These are phyloP conservation scores for Vaccinium corymbosum DNA, from an alignment of 148 eudicot genomes.

Conservation along the genomic window DNA sequence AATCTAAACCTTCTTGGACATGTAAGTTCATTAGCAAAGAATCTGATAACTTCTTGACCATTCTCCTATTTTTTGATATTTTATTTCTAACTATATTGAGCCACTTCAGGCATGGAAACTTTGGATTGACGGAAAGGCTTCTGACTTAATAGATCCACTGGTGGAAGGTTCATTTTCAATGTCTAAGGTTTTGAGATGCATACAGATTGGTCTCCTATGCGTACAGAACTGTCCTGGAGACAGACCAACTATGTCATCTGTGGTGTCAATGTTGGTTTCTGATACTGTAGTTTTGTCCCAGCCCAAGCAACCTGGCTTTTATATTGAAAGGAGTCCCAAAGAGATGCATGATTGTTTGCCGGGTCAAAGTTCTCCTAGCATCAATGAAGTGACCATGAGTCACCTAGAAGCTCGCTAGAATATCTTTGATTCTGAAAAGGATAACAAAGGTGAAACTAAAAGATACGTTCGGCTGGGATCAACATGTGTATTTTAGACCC, in stretches of 20 bases:
- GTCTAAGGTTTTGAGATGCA: neutral
- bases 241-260: neutral
- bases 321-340: neutral
- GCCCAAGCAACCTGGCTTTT: constrained; percentile 5
- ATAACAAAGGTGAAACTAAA: too few species aligned
- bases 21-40: constrained; percentile 18
- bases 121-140: constrained; percentile 19
- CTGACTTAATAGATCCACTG: neutral
- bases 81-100: neutral
- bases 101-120: constrained; percentile 21
- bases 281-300: neutral
- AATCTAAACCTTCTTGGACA: constrained; percentile 8
- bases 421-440: neutral
- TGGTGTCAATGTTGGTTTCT: constrained; percentile 4
- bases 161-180: neutral
- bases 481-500: neutral
- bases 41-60: neutral
- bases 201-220: constrained; percentile 10
- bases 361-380: neutral
- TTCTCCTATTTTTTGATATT: too few species aligned
- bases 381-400: neutral
- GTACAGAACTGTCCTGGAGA: neutral
- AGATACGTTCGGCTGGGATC: neutral
- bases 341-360: neutral
- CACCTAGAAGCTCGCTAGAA: neutral